Evolutionary conservation across 495 filamentous ascomycete species (phyloP).

Genomic region (Jackrogersella multiformis): DNA sequence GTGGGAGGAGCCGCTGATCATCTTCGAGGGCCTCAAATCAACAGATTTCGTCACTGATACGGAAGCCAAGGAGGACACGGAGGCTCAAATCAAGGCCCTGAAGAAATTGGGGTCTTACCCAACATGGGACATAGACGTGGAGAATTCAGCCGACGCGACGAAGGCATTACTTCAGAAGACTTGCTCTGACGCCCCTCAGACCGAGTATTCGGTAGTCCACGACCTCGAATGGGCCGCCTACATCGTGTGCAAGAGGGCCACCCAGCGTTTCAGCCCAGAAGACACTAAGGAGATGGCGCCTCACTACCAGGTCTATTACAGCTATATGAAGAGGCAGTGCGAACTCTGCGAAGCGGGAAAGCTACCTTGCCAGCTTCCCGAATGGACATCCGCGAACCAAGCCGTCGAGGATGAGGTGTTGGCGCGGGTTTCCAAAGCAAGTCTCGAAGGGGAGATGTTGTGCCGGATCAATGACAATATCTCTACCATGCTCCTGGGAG

Average conservation of each 20-base stretch:
- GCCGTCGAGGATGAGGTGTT: constrained; percentile 35
- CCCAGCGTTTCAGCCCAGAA: constrained; percentile 28
- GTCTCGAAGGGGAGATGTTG: constrained; percentile 43
- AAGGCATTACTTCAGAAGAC: constrained; percentile 26
- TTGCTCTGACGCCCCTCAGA: constrained; percentile 28
- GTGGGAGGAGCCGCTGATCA: constrained; percentile 41
- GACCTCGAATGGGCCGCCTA: constrained; percentile 42
- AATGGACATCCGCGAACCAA: constrained; percentile 33
- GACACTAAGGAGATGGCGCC: constrained; percentile 36
- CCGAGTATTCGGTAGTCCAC: constrained; percentile 34
- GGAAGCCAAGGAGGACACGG: constrained; percentile 24
- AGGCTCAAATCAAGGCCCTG: constrained; percentile 30
- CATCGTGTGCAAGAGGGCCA: constrained; percentile 42
- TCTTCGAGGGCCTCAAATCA: constrained; percentile 43
- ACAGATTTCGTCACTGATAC: constrained; percentile 34
- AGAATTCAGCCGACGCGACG: constrained; percentile 36
- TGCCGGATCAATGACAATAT: constrained; percentile 50
- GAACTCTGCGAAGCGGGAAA: constrained; percentile 33
- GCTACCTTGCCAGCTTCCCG: constrained; percentile 37
- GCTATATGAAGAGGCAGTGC: constrained; percentile 41
- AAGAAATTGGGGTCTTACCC: constrained; percentile 37
- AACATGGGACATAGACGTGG: constrained; percentile 41
- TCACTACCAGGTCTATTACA: constrained; percentile 36
- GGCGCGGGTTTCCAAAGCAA: constrained; percentile 35
- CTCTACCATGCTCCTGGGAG: constrained; percentile 48